Evolutionary conservation across 1,284 basidiomycete genomes (phyloP).

Genomic region (Xerocomus alliaceus): DNA sequence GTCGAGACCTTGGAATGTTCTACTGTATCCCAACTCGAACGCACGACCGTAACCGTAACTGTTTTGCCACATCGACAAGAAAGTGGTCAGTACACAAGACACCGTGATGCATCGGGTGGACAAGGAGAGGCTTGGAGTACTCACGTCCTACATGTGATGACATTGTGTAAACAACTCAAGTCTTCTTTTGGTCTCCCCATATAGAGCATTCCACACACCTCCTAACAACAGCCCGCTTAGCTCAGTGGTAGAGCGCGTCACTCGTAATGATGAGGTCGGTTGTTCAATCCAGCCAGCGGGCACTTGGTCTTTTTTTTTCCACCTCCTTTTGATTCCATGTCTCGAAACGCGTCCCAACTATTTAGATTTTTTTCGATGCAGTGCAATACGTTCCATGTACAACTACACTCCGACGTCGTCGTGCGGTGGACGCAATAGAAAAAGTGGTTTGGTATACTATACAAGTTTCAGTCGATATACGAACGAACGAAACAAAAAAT

Average conservation of each 20-base stretch:
- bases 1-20: no score
- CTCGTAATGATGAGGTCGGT: slow-evolving; percentile 66
- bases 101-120: no score
- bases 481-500: slow-evolving; percentile 1
- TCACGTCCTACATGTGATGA: no score
- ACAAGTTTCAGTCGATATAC: slow-evolving; percentile 29
- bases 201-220: no score
- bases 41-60: no score
- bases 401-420: not conserved
- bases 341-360: not conserved
- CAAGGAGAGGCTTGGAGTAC: no score
- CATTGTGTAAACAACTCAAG: no score
- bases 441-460: slow-evolving; percentile 26
- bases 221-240: slow-evolving; percentile 49
- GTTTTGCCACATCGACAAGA: no score
- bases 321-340: not conserved
- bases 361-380: no score
- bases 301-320: not conserved
- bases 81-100: no score
- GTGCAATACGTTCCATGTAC: not conserved
- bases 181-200: no score
- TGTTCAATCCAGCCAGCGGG: slow-evolving; percentile 63
- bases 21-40: no score
- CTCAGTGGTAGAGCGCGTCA: slow-evolving; percentile 67
- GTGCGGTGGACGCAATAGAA: not conserved